Evolutionary conservation across 768 basidiomycete species (phyloP).

Genomic region (Mycena amicta): DNA sequence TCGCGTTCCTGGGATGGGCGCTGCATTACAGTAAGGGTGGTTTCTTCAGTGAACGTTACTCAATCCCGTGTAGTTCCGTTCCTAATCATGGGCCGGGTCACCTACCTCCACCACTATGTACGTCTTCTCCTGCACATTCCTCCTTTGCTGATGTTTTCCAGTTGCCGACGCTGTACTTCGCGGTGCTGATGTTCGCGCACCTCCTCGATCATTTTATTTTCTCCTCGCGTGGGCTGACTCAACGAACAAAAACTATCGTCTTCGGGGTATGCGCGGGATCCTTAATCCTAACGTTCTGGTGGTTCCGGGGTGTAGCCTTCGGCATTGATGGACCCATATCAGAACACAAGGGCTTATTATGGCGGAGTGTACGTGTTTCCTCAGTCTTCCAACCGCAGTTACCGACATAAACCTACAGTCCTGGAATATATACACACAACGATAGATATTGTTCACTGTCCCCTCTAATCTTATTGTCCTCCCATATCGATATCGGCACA

Average conservation of each 20-base stretch:
- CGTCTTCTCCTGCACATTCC: conserved; percentile 32
- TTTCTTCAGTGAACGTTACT: not conserved
- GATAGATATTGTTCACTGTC: conserved; percentile 18
- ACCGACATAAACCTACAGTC: conserved; percentile 6
- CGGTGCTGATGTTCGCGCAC: conserved; percentile 89
- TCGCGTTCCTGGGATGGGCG: conserved; percentile 89
- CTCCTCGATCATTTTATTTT: conserved; percentile 94
- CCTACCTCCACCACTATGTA: conserved; percentile 96
- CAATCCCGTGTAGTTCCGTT: conserved; percentile 70
- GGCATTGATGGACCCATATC: conserved; percentile 89
- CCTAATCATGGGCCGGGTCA: conserved; percentile 97
- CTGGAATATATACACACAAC: conserved; percentile 26
- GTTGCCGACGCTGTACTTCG: conserved; percentile 97
- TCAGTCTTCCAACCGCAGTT: conserved; percentile 2
- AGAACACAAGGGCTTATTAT: conserved; percentile 76
- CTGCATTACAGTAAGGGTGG: conserved; percentile 81
- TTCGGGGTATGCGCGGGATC: conserved; percentile 64
- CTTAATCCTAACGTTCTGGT: conserved; percentile 87
- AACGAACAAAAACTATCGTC: conserved; percentile 66
- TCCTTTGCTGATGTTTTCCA: conserved; percentile 30
- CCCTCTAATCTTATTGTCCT: conserved; percentile 23
- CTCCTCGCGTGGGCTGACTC: conserved; percentile 63
- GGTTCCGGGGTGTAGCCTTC: conserved; percentile 89
- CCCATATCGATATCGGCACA: conserved; percentile 7
- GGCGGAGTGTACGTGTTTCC: conserved; percentile 61